These are phyloP conservation scores for Apocynum venetum DNA, from an alignment of 257 asterid genomes.

Conservation along the genomic window DNA sequence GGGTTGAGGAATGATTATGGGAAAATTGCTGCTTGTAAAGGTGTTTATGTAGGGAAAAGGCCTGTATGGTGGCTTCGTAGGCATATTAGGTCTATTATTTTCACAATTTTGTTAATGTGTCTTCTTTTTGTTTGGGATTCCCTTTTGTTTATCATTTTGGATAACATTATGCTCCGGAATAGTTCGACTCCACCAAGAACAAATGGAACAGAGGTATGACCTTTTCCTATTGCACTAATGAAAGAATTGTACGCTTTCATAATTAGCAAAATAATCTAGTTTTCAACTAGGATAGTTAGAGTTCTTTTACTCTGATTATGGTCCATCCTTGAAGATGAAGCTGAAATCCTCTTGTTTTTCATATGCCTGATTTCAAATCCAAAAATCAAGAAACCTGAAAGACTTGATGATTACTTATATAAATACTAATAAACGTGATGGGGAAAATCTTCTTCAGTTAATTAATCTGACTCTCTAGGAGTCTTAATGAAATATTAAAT, in stretches of 20 bases:
- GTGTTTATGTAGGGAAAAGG: conserved; percentile 44
- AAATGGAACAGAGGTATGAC: conserved; percentile 37
- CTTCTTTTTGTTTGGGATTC: conserved; percentile 59
- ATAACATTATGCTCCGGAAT: conserved; percentile 35
- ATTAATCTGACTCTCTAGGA: background rate
- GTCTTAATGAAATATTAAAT: background rate
- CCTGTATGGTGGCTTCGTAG: conserved; percentile 47
- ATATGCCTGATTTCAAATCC: background rate
- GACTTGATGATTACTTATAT: background rate
- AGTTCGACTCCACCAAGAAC: conserved; percentile 28
- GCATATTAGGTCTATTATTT: conserved; percentile 43
- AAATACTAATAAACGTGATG: background rate
- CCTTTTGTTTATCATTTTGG: conserved; percentile 49
- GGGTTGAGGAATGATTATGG: conserved; percentile 43
- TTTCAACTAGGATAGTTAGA: background rate
- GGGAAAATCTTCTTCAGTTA: background rate
- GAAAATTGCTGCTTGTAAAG: conserved; percentile 40
- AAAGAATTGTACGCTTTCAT: background rate
- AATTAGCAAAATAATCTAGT: background rate
- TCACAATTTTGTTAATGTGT: conserved; percentile 47
- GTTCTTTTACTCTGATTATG: background rate
- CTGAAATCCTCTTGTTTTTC: background rate
- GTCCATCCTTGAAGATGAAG: background rate
- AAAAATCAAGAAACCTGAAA: background rate
- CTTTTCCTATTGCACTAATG: background rate